These are phyloP conservation scores for Termitomyces sp. DNA, from an alignment of 768 basidiomycete species.

Conservation along the genomic window DNA sequence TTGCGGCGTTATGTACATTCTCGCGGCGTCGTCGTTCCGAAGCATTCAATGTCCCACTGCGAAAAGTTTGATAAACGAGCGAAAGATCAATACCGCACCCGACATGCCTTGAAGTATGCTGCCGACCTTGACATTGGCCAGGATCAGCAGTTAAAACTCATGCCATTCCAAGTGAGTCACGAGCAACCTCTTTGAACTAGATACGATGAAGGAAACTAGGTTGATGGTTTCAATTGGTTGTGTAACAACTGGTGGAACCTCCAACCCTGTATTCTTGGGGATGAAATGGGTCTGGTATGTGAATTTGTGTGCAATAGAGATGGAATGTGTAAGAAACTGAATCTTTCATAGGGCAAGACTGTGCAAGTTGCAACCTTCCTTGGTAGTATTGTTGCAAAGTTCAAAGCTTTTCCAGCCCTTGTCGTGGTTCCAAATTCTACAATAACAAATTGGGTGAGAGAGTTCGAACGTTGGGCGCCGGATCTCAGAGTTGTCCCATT, in stretches of 20 bases:
- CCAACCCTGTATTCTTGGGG: conserved; percentile 87
- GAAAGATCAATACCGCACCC: conserved; percentile 50
- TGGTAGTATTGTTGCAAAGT: conserved; percentile 55
- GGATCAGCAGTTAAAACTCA: conserved; percentile 57
- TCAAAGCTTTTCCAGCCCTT: conserved; percentile 71
- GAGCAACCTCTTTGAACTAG: conserved; percentile 5
- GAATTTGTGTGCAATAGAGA: neutral
- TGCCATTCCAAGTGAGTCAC: conserved; percentile 78
- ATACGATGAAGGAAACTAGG: conserved; percentile 33
- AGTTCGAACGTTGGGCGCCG: conserved; percentile 87
- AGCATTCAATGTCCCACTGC: conserved; percentile 38
- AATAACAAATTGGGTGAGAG: conserved; percentile 92
- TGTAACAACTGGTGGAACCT: conserved; percentile 85
- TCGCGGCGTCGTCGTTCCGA: conserved; percentile 56
- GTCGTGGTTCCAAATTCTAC: conserved; percentile 97
- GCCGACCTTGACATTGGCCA: conserved; percentile 70
- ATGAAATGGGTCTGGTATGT: conserved; percentile 92
- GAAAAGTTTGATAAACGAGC: conserved; percentile 49
- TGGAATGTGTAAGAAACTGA: neutral
- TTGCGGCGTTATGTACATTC: conserved; percentile 65
- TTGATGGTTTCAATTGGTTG: conserved; percentile 83
- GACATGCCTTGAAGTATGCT: conserved; percentile 44
- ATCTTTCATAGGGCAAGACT: conserved; percentile 70
- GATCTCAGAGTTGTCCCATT: conserved; percentile 77
- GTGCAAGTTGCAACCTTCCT: conserved; percentile 89